phyloP scores from a whole-genome alignment of 345 rosid species.

The Hibiscus syriacus region DNA sequence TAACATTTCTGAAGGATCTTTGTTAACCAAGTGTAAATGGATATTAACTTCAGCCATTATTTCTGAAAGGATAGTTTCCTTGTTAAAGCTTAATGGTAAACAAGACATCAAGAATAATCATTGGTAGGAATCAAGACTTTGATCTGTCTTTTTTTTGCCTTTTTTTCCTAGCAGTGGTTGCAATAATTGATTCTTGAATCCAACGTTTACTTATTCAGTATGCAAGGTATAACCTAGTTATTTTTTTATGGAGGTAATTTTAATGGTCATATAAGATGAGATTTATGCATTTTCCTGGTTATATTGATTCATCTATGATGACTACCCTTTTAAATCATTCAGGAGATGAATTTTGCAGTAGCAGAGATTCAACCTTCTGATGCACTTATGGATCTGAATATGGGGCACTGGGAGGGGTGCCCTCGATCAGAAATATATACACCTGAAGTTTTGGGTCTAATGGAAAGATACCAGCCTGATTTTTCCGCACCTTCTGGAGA shows the following conservation, averaged over 20 bases:
- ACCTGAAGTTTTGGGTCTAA: conserved; percentile 49
- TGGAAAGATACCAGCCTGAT: conserved; percentile 77
- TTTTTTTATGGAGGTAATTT: not conserved
- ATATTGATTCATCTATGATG: conserved; percentile 3
- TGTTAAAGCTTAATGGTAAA: not conserved
- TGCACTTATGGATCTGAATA: conserved; percentile 62
- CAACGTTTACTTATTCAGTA: not conserved
- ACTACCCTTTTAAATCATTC: conserved; percentile 19
- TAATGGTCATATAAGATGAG: not conserved
- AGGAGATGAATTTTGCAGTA: conserved; percentile 76
- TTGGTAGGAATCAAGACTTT: not conserved
- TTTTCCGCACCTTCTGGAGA: conserved; percentile 81
- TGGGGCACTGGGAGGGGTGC: conserved; percentile 88
- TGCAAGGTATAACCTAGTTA: not conserved
- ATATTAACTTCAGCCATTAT: not conserved
- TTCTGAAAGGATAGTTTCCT: not conserved
- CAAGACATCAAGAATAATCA: not conserved
- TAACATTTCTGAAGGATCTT: not conserved
- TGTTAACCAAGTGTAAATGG: not conserved
- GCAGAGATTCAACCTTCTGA: conserved; percentile 69
- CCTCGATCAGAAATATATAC: conserved; percentile 50
- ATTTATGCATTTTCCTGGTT: not conserved
- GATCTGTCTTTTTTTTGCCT: not conserved
- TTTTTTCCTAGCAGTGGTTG: not conserved
- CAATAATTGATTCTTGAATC: not conserved